A percentile compares a stretch with the other conserved stretches of the same genome.
Evolutionary conservation across 1,139 yeast genomes (phyloP).

Genomic region (Lodderomyces jiufengensis): DNA sequence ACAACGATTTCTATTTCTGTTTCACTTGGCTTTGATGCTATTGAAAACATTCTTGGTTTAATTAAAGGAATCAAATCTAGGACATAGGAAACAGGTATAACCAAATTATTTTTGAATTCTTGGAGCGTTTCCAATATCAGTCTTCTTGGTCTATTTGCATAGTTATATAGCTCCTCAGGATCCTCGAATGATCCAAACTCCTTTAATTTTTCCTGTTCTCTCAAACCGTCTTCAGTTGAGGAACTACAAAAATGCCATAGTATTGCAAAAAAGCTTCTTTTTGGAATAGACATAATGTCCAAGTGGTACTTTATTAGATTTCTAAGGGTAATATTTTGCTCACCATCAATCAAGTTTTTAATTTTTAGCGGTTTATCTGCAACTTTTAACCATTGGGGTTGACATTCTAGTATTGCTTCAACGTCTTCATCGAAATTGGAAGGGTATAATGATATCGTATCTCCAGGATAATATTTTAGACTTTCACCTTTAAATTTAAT

Average conservation of each 20-base stretch:
- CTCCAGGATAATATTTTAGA: conserved; percentile 65
- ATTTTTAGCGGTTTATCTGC: conserved; percentile 56
- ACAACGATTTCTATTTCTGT: conserved; percentile 58
- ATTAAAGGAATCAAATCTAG: conserved; percentile 76
- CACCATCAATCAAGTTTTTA: conserved; percentile 26
- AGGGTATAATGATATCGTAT: conserved; percentile 75
- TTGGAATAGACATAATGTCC: conserved; percentile 80
- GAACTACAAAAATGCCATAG: conserved; percentile 70
- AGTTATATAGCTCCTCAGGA: conserved; percentile 77
- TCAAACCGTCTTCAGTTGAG: conserved; percentile 36
- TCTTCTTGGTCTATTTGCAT: conserved; percentile 87
- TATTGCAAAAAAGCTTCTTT: conserved; percentile 70
- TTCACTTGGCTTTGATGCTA: conserved; percentile 57
- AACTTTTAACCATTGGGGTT: conserved; percentile 62
- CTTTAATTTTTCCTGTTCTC: conserved; percentile 70
- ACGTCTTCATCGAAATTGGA: conserved; percentile 64
- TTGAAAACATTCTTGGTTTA: conserved; percentile 79
- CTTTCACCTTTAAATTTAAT: conserved; percentile 41
- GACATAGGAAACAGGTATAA: conserved; percentile 69
- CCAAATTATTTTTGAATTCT: conserved; percentile 69
- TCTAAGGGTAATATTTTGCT: conserved; percentile 65
- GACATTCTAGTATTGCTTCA: conserved; percentile 59
- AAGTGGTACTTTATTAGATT: conserved; percentile 73
- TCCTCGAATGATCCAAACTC: conserved; percentile 77
- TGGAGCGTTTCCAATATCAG: conserved; percentile 78